Evolutionary conservation across 495 filamentous ascomycete species (phyloP).

Genomic region (Penicillium canariense): DNA sequence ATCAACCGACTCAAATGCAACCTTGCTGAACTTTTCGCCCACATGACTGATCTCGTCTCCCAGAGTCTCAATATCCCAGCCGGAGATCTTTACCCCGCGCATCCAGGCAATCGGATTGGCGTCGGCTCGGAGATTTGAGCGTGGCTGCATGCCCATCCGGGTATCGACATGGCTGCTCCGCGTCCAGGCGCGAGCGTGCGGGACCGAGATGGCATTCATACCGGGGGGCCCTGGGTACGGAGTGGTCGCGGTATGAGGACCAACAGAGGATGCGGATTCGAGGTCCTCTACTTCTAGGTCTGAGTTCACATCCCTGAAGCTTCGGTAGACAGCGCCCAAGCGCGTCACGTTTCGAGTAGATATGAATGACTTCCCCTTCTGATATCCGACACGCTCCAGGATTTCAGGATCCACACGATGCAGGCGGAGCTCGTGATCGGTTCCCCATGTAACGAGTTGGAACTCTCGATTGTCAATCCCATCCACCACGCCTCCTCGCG

Average conservation of each 20-base stretch:
- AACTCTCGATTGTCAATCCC: constrained; percentile 86
- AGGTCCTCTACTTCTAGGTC: constrained; percentile 36
- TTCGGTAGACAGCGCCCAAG: constrained; percentile 80
- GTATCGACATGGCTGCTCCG: constrained; percentile 48
- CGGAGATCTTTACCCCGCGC: constrained; percentile 80
- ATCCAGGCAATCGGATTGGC: constrained; percentile 89
- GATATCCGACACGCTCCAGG: constrained; percentile 71
- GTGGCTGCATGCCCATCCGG: constrained; percentile 63
- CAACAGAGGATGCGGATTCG: constrained; percentile 31
- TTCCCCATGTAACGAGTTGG: constrained; percentile 90
- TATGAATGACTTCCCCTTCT: constrained; percentile 62
- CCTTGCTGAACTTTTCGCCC: constrained; percentile 76
- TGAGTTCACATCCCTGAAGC: constrained; percentile 63
- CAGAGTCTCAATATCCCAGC: constrained; percentile 77
- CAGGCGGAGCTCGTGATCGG: constrained; percentile 76
- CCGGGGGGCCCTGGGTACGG: constrained; percentile 37
- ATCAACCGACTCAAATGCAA: constrained; percentile 82
- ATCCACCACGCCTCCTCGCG: constrained; percentile 67
- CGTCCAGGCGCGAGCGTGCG: constrained; percentile 40
- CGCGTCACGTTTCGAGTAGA: constrained; percentile 73
- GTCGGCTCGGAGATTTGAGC: constrained; percentile 53
- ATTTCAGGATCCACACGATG: constrained; percentile 67
- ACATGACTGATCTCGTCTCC: constrained; percentile 87
- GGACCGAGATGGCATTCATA: constrained; percentile 51
- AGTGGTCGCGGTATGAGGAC: constrained; percentile 19